Evolutionary conservation across 495 filamentous ascomycete genomes (phyloP), one percentile per base, ranked within the genome.

Genomic region (Daldinia vernicosa): DNA sequence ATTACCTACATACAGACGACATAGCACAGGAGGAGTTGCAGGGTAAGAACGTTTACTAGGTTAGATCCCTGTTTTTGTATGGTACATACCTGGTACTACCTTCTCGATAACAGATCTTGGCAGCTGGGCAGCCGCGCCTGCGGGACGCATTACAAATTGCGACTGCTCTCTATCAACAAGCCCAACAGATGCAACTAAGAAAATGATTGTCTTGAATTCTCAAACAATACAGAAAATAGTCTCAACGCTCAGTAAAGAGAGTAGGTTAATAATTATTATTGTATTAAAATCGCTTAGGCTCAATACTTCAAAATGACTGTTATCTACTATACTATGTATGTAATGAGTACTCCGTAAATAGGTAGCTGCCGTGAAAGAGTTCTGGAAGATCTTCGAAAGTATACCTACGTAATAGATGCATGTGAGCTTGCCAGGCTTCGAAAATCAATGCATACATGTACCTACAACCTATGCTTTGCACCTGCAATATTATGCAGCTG

Each of bases 331-430:
- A n/a, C n/a, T n/a, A n/a, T n/a, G n/a, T n/a, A n/a, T n/a, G n/a
- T n/a, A 24, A 47, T 53, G 4, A 4, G 15, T 53, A 30, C 11
- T 53, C 26, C 14, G 24, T 24, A 28, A 15, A 28, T 45, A 28
- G 37, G n/a, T 45, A 28, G 37, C 37, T 60, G 56, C 56, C 35
- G 43, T 64, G 62, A 45, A 60, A 39, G 53, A 50, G 22, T 66
- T 66, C 50, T 68, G 39, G 70, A 69, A 72, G 60, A 60, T 72
- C 53, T 63, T 60, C 50, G 59, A 52, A 52, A 69, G 37, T 43
- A 47, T 27, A 28, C 19, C 55, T 67, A 72, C 69, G 69, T 72
- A 72, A 72, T 67, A 15, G 19, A 55, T 67, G 45, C 63, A 64
- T 72, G 51, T 54, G 45, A 67, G 15, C 63, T 43, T 66, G 17